phyloP scores from a whole-genome alignment of 768 basidiomycete genomes.

The Omphalotus guepiniiformis region DNA sequence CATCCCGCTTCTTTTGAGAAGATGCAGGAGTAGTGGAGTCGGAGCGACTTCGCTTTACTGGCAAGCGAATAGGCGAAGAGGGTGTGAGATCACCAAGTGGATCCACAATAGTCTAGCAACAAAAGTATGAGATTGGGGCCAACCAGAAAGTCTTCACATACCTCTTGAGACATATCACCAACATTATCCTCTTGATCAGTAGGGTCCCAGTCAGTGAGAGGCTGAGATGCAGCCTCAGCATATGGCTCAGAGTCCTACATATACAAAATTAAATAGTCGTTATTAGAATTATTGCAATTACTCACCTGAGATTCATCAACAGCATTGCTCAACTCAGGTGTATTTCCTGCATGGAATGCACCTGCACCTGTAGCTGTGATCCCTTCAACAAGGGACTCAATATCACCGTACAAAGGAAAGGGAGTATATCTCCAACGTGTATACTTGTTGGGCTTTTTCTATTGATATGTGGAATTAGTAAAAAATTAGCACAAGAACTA shows the following conservation, averaged over 20 bases:
- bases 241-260: background rate
- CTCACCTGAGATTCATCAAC: background rate
- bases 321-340: background rate
- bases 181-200: background rate
- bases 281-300: background rate
- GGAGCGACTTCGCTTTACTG: too few relatives aligned
- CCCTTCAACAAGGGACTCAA: conserved; percentile 10
- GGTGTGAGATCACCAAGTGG: too few relatives aligned
- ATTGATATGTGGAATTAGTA: background rate
- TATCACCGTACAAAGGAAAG: conserved; percentile 15
- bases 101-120: too few relatives aligned
- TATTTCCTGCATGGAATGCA: conserved; percentile 11
- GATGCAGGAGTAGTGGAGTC: too few relatives aligned
- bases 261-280: background rate
- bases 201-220: background rate
- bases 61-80: too few relatives aligned
- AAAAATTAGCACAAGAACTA: too few relatives aligned
- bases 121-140: too few relatives aligned
- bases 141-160: too few relatives aligned
- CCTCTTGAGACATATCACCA: background rate
- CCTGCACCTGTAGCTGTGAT: conserved; percentile 13
- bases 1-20: too few relatives aligned
- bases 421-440: conserved; percentile 10
- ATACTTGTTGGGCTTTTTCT: background rate
- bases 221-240: background rate